Evolutionary conservation across 2,329 filamentous ascomycete species (phyloP), one percentile per base, ranked within the genome.

Genomic region (Penicillium hordei): DNA sequence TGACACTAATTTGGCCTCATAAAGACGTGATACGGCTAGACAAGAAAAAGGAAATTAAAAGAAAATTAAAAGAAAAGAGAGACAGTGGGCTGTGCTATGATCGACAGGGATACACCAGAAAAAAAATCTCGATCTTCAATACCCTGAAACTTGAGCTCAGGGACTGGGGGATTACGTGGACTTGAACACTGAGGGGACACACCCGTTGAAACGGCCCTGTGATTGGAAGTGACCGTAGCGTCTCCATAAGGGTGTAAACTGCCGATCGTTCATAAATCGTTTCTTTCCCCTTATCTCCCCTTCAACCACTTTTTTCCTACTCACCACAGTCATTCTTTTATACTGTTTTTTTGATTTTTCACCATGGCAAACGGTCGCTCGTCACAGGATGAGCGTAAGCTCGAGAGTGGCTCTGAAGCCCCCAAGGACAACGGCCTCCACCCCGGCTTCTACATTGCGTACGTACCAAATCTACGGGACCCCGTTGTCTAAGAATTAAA

Each of bases 381-480:
- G 5, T 33, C 31, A 36, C 60, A 67, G 56, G 65, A 67, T 59
- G 65, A 67, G 52, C 65, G 65, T 60, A 67, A 67, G 59, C 63
- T 67, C 60, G 65, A 67, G 65, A 36, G 48, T 42, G 65, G 65
- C 38, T 55, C 48, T 49, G 13, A 51, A 43, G 44, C 63, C 13
- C 57, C 64, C 39, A 69, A 54, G 65, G 64, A 57, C 55, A 52
- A 48, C n/a, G 67, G 66, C 44, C 56, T 69, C 46, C 68, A 70
- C 63, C 68, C 68, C 42, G 68, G 65, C 25, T 65, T 70, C 64
- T 70, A 70, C 64, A 70, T 70, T 56, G 66, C 63, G 68, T 70
- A 40, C 57, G 68, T 67, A 25, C 17, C n/a, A 15, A 17, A 5
- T 43, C 19, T 21, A 42, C 6, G 39, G 13, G 36, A 12, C 25